A percentile compares a stretch with the other conserved stretches of the same genome.
These are phyloP conservation scores for Thraustochytrium sp. DNA, from an alignment of 352 stramenopile species.

Conservation along the genomic window DNA sequence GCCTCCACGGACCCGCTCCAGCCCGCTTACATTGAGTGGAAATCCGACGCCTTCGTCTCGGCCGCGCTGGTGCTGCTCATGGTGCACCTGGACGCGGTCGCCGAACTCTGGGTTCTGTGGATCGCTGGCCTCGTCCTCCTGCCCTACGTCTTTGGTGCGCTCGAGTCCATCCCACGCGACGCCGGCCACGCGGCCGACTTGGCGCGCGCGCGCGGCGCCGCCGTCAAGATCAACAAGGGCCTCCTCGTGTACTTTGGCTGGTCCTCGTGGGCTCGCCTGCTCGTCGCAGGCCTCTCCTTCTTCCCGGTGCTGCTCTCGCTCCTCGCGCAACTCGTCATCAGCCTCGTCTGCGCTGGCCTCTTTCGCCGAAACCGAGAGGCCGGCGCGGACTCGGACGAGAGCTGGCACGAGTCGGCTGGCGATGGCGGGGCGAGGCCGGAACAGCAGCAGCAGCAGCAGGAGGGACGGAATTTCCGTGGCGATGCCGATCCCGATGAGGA, in stretches of 20 bases:
- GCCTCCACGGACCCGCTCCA: neutral
- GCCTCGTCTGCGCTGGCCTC: neutral
- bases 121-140: neutral
- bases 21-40: constrained; percentile 7
- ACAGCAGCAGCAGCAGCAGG: too few species aligned
- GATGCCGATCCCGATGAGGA: too few species aligned
- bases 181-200: neutral
- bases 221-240: neutral
- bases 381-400: too few species aligned
- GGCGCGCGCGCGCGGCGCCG: neutral
- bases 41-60: neutral
- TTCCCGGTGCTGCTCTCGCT: neutral
- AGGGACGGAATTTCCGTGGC: too few species aligned
- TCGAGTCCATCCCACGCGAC: neutral
- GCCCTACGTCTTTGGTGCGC: neutral
- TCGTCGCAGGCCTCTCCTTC: neutral
- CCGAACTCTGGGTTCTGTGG: neutral
- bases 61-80: neutral
- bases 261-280: neutral
- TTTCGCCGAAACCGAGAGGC: too few species aligned
- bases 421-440: too few species aligned
- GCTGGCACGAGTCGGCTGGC: too few species aligned
- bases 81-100: neutral
- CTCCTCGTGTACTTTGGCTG: neutral
- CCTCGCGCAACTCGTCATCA: neutral